These are phyloP conservation scores for Penicillium expansum DNA, from an alignment of 2,329 filamentous ascomycete species.

Conservation along the genomic window DNA sequence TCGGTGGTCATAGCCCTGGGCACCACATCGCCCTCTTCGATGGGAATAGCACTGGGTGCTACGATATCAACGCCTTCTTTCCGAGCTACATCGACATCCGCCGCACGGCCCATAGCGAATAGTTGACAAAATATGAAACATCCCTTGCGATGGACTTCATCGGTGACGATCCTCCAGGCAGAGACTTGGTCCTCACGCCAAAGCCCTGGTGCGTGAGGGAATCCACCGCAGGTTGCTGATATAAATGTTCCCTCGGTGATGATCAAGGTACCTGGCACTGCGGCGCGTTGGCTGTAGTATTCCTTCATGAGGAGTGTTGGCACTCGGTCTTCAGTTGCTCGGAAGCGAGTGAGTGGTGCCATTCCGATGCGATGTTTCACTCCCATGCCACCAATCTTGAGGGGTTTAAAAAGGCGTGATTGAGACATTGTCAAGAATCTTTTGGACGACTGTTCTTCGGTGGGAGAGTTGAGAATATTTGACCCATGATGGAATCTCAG, in stretches of 20 bases:
- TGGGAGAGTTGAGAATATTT: not conserved
- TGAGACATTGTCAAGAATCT: not conserved
- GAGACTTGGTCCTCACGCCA: not conserved
- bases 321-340: slow-evolving; percentile 49
- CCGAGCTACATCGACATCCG: not conserved
- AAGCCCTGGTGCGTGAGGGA: too few species aligned
- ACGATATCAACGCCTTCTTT: not conserved
- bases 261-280: slow-evolving; percentile 53
- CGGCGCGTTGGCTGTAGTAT: slow-evolving; percentile 55
- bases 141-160: not conserved
- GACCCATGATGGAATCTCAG: not conserved
- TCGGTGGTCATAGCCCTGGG: slow-evolving; percentile 27
- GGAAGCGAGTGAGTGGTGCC: slow-evolving; percentile 51
- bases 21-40: not conserved
- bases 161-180: not conserved
- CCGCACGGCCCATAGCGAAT: not conserved
- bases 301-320: slow-evolving; percentile 42
- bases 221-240: slow-evolving; percentile 46
- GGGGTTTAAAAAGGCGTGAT: not conserved
- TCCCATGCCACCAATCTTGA: not conserved
- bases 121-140: not conserved
- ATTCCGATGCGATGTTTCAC: slow-evolving; percentile 48
- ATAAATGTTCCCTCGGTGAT: slow-evolving; percentile 58
- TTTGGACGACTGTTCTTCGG: not conserved
- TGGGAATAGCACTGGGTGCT: not conserved